Percentiles rank a stretch among this genome's conserved stretches.
Evolutionary conservation across 2,329 filamentous ascomycete genomes (phyloP).

Genomic region (Didymella exigua): DNA sequence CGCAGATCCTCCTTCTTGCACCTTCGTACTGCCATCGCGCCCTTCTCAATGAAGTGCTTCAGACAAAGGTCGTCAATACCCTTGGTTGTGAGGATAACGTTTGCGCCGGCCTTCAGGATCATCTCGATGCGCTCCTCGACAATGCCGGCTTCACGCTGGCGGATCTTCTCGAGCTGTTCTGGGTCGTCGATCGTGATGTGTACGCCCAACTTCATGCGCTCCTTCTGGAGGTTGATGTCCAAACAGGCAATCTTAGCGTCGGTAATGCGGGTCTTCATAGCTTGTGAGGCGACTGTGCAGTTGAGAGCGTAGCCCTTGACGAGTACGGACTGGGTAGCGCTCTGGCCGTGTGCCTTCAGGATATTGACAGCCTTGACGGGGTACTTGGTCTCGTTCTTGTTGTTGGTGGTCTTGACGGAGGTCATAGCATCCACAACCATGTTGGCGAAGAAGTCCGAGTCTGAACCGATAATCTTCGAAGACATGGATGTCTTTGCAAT

Average conservation of each 20-base stretch:
- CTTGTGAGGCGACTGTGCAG: conserved; percentile 97
- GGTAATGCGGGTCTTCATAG: conserved; percentile 89
- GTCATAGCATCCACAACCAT: conserved; percentile 98
- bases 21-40: conserved; percentile 91
- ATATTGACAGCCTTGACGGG: conserved; percentile 99
- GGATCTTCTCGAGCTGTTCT: conserved; percentile 95
- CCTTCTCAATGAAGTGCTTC: conserved; percentile 92
- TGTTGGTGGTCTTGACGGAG: conserved; percentile 91
- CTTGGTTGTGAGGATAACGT: conserved; percentile 96
- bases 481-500: conserved; percentile 99
- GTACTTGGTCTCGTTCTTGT: conserved; percentile 89
- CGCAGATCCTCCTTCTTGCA: conserved; percentile 99
- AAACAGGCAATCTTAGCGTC: conserved; percentile 97
- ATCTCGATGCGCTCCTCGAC: conserved; percentile 93
- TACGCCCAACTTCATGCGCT: conserved; percentile 98
- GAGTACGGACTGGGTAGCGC: conserved; percentile 81
- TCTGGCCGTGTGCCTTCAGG: conserved; percentile 97
- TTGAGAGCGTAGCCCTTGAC: conserved; percentile 98
- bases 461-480: conserved; percentile 95
- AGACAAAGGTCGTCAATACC: conserved; percentile 95
- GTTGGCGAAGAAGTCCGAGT: conserved; percentile 95
- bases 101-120: conserved; percentile 96
- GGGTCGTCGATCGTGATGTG: conserved; percentile 98
- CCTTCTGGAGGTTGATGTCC: conserved; percentile 98
- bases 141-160: conserved; percentile 89